Base-by-base conservation (phyloP, 306 rosid genomes). In the Dalbergia cultrata region DNA sequence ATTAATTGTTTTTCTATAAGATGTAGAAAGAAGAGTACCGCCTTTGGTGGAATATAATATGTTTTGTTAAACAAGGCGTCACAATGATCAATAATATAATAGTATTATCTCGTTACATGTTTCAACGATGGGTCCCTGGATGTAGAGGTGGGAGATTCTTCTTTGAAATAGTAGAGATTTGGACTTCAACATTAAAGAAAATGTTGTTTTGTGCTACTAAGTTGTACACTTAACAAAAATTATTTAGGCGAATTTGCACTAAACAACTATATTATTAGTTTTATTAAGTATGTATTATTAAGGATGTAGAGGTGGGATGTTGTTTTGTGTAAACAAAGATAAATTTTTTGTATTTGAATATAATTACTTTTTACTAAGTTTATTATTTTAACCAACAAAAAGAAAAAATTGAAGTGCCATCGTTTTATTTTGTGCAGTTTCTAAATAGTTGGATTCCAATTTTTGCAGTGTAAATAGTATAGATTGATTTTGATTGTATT, bases 1-100 rank as follows among this genome's bases (percentile, higher is more conserved):
- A 6, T 12, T 65, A 21, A 39, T 16, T 58, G 13, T 59, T 35
- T 12, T 2, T 39, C 44, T 0, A 12, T 58, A 16, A 22, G 22
- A 52, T 57, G 64, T 53, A 49, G 4, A 19, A 31, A 14, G 22
- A 9, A 53, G 47, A 11, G 34, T 53, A 33, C 63, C 35, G 74
- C 64, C 21, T 67, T 18, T 52, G 8, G 11, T 10, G 81, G 74
- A 22, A 67, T 70, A 35, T 52, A 69, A 26, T 26, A 1, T 26
- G 31, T 26, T 80, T 71, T 64, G 70, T 82, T 73, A 33, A 35
- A 37, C 37, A 31, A 13, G 13, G 8, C 58, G 3, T 31, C 14
- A 10, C 19, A 59, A 4, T 16, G 17, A 0, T 31, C 41, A 37
- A 56, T 35, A 6, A 43, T 44, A 5, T 13, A 16, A 41, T 37